Base-by-base conservation (phyloP, 1,284 basidiomycete genomes). In the Sutorius eximius region DNA sequence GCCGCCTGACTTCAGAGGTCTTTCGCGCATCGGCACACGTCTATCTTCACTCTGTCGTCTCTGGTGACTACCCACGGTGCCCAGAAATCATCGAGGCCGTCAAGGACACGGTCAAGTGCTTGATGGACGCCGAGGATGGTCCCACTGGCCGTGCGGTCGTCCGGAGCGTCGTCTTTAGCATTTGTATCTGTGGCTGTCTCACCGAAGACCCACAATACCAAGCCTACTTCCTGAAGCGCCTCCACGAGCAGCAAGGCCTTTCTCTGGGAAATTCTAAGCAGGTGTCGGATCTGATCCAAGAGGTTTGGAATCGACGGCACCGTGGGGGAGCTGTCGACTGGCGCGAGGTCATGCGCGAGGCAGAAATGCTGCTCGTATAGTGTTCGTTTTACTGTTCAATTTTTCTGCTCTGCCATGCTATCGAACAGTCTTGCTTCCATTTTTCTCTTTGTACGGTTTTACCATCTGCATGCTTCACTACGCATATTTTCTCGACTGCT, bases 101-200 rank as follows among this genome's bases (percentile, higher is more conserved):
- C 34, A 51, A 74, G 24, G 80, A 85, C 18, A 83, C 82, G 43
- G 78, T 88, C 67, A 57, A 61, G 1, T 77, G 79, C 54, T 74
- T 89, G 59, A 66, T 60, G 60, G 66, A 64, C 9, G 77, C 85
- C 27, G 75, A 76, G n/a, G 67, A 73, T 43, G 66, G 68, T 33
- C 70, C 72, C 49, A 68, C 74, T 43, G 73, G 76, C 24, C 77
- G 81, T 20, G 78, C 80, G 16, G 86, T 91, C 22, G 80, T 90
- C 50, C 78, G 89, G 32, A 89, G 85, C 68, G 89, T 87, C 11
- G 87, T 93, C 59, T 91, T 91, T 62, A 81, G 82, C 46, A 82
- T 89, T 53, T 89, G 85, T 64, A 79, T 91, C 48, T 82, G 81
- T 57, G 89, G 88, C 1, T 83, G 81, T 62, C 77, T 91, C 55